Base-by-base conservation (phyloP, 352 stramenopile species). In the Globisporangium acanthophoron region DNA sequence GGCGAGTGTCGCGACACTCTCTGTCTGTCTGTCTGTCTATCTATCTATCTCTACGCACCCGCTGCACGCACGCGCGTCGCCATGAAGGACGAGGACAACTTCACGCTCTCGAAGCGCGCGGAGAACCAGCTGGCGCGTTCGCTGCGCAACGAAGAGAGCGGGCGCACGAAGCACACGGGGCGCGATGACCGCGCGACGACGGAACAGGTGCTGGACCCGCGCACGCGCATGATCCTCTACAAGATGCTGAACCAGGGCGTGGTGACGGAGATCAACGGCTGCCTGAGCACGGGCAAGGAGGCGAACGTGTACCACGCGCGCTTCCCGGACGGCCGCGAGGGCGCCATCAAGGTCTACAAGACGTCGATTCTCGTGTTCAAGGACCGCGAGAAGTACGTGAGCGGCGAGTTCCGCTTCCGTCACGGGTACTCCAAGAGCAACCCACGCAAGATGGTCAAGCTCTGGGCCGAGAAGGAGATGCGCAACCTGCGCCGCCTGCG, bases 391-490 rank as follows among this genome's bases (percentile, higher is more conserved):
- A 98, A 98, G 76, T 99, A 99, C 76, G 96, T 99, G 7, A 90
- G 85, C 7, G 97, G 97, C 61, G 97, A 99, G 78, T 98, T 99
- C 75, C 90, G 96, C 67, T 99, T 98, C 79, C 79, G 95, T 29
- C 89, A 98, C 54, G 97, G 96, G 48, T 99, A 99, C 74, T 98
- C 90, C 57, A 90, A 92, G 71, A 85, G 76, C 56, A 99, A 99
- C 76, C 97, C 97, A 12, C 90, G 97, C 45, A 99, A 99, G 76
- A 99, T 99, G 97, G 97, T 99, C 61, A 98, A 99, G 71, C 80
- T 99, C 21, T 99, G 97, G 97, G 97, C 97, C 5, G 97, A 99
- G 76, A 99, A 99, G 73, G 97, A 99, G 78, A 97, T 99, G 84
- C 84, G 97, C 47, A 99, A 99, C 67, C 90, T 99, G 54, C 88